Evolutionary conservation across 805 yeast species (phyloP).

Genomic region (Metschnikowia picachoensis): DNA sequence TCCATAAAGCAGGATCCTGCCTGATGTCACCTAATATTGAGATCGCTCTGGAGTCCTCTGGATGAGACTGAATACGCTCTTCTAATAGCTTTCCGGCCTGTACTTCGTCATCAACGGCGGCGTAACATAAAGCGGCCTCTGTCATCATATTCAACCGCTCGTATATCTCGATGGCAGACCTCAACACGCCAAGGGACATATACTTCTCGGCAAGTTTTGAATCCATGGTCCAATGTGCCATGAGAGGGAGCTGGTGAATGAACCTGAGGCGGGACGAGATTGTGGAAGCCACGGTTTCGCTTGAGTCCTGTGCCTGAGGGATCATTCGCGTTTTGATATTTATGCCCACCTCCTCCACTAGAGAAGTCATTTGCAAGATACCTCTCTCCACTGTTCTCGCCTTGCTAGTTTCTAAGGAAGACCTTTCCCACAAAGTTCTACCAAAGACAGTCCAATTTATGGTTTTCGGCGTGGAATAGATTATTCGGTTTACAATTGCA

Average conservation of each 20-base stretch:
- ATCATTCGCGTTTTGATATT: constrained; percentile 53
- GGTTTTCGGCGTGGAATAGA: constrained; percentile 42
- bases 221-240: constrained; percentile 87
- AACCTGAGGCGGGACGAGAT: constrained; percentile 57
- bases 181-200: constrained; percentile 77
- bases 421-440: constrained; percentile 86
- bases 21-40: constrained; percentile 83
- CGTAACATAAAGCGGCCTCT: constrained; percentile 88
- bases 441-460: constrained; percentile 77
- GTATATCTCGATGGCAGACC: constrained; percentile 86
- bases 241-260: constrained; percentile 68
- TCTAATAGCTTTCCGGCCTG: constrained; percentile 61
- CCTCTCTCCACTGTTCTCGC: constrained; percentile 93
- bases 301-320: constrained; percentile 39
- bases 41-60: constrained; percentile 78
- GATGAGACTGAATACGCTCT: constrained; percentile 50
- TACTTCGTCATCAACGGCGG: constrained; percentile 71
- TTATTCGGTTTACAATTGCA: constrained; percentile 70
- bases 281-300: constrained; percentile 27
- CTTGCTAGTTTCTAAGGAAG: constrained; percentile 72
- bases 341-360: constrained; percentile 83
- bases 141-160: constrained; percentile 70
- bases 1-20: constrained; percentile 74
- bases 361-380: constrained; percentile 83
- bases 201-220: constrained; percentile 77